phyloP scores from a whole-genome alignment of 2,329 filamentous ascomycete species.

The Fonsecaea pedrosoi region DNA sequence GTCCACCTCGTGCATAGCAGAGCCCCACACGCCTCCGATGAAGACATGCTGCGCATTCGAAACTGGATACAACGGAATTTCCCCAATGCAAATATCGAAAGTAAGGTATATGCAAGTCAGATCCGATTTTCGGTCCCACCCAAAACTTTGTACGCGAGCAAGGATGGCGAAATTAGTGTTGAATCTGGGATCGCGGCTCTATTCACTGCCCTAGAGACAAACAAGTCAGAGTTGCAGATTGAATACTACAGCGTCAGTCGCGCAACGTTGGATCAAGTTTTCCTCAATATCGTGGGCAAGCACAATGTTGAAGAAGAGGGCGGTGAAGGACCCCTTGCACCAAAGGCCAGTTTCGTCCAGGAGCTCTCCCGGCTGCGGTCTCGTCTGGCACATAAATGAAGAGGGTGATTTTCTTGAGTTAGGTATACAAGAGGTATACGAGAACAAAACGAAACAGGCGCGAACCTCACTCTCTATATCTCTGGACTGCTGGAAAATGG shows the following conservation, averaged over 20 bases:
- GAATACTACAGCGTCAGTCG: conserved; percentile 87
- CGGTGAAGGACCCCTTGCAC: conserved; percentile 14
- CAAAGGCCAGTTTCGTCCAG: conserved; percentile 4
- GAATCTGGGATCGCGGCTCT: conserved; percentile 64
- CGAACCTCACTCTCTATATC: too few relatives aligned
- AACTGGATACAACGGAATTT: conserved; percentile 70
- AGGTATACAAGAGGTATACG: background rate
- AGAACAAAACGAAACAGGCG: too few relatives aligned
- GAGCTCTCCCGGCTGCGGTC: conserved; percentile 13
- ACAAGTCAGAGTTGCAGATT: conserved; percentile 71
- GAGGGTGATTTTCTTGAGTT: background rate
- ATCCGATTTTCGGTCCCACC: conserved; percentile 79
- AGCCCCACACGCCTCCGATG: conserved; percentile 73
- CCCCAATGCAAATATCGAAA: conserved; percentile 70
- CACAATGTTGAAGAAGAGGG: conserved; percentile 79
- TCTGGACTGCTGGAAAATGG: too few relatives aligned
- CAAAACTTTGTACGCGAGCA: conserved; percentile 1
- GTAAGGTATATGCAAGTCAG: conserved; percentile 82
- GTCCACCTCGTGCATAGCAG: conserved; percentile 79
- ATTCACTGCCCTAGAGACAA: conserved; percentile 75
- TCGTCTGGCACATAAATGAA: conserved; percentile 3
- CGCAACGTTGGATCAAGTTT: conserved; percentile 89
- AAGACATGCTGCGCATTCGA: conserved; percentile 71
- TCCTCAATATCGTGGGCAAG: conserved; percentile 80
- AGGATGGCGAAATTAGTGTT: conserved; percentile 21